A percentile compares a stretch with the other conserved stretches of the same genome.
Evolutionary conservation across 1,284 basidiomycete genomes (phyloP).

Genomic region (Pyrrhoderma noxium): DNA sequence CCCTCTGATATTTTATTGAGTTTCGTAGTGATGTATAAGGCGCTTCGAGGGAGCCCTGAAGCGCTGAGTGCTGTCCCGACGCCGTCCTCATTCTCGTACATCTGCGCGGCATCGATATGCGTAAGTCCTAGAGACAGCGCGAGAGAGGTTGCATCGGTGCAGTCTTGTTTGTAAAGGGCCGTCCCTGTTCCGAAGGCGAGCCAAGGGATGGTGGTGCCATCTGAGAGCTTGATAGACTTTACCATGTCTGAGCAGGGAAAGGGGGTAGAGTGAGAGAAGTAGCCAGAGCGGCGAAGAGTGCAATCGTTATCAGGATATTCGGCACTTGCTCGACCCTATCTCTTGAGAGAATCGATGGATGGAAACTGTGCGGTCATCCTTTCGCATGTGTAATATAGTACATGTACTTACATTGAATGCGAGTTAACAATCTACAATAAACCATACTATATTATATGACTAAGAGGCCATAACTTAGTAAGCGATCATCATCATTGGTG

Average conservation of each 20-base stretch:
- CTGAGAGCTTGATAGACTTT: slow-evolving; percentile 3
- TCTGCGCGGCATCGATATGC: slow-evolving; percentile 69
- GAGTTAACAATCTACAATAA: no score
- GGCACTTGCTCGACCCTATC: background rate
- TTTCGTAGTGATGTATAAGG: slow-evolving; percentile 66
- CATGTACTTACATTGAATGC: no score
- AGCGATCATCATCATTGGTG: no score
- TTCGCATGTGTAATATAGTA: no score
- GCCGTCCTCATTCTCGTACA: slow-evolving; percentile 55
- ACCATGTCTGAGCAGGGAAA: slow-evolving; percentile 1
- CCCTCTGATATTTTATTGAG: slow-evolving; percentile 33
- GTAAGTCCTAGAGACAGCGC: slow-evolving; percentile 58
- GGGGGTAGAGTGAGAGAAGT: background rate
- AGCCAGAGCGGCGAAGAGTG: background rate
- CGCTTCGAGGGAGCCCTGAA: slow-evolving; percentile 45
- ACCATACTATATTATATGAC: no score
- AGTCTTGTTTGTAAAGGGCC: slow-evolving; percentile 48
- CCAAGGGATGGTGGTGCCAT: slow-evolving; percentile 11
- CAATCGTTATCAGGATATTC: no score
- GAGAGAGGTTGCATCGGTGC: slow-evolving; percentile 36
- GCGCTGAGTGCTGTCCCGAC: slow-evolving; percentile 41
- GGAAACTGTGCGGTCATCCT: background rate
- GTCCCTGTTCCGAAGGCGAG: slow-evolving; percentile 67
- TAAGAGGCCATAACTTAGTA: no score
- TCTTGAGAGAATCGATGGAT: no score